Base-by-base conservation (phyloP, 2,329 filamentous ascomycete species). In the Pestalotiopsis sp. region DNA sequence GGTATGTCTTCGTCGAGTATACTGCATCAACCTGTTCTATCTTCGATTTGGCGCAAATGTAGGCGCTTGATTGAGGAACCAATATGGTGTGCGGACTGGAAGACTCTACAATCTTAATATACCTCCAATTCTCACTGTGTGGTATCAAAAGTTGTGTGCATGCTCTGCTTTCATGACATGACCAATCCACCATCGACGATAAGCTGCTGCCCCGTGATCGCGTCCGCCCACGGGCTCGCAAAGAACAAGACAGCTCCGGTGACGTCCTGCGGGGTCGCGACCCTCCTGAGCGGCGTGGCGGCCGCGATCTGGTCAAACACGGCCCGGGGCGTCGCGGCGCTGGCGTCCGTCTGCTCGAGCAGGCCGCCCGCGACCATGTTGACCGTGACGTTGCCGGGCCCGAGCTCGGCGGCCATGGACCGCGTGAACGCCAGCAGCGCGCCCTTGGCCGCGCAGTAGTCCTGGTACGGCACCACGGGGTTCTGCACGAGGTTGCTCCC, bases 381-480 rank as follows among this genome's bases (percentile, higher is more conserved):
- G 41, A 64, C 66, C 11, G 67, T 68, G 57, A 68, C 20, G n/a
- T 41, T 41, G n/a, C 3, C 9, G 1, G 62, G 62, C 12, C 67
- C 67, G 14, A 68, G 27, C 41, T 68, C 67, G 9, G 67, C 67
- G 25, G 67, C 67, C 31, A 60, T 66, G 23, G 67, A 65, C n/a
- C 57, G 56, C 4, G 67, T 68, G 14, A 68, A 66, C 14, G 67
- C 67, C 52, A 68, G 38, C 4, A 68, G 57, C 4, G 67, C 67
- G 38, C 67, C 67, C 39, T 68, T 68, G 36, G 67, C 67, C 4
- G 63, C 67, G 23, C 60, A 65, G 67, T 68, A 68, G 57, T 68
- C 67, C n/a, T 68, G 67, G 27, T 68, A 68, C 6, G 67, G 67
- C 25, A 68, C 67, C 13, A 68, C 67, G 25, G 67, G 67, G 23